Base-by-base conservation (phyloP, 768 basidiomycete genomes). In the Tulasnella calospora region DNA sequence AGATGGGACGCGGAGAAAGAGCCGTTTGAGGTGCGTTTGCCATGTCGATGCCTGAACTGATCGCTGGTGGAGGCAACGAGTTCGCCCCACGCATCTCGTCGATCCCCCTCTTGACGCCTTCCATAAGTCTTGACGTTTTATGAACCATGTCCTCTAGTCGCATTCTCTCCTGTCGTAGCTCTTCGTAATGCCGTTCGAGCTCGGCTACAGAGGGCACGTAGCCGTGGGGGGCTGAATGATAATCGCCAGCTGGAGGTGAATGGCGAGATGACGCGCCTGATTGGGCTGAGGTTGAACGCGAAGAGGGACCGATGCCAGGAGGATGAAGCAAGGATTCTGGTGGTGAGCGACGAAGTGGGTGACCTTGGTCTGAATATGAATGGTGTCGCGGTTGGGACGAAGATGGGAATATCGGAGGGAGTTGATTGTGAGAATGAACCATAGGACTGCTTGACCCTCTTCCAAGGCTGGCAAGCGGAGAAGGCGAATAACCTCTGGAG, bases 91-190 rank as follows among this genome's bases (percentile, higher is more conserved):
- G 86, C 89, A 93, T 90, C 83, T 94, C 93, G 76, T 94, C 93
- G 81, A 95, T 86, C 33, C 90, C 92, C 81, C 90, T 88, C 86
- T 90, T 90, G 82, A 95, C 85, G 33, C 90, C 89, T 47, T 85
- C 87, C 87, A 95, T 90, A 85, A 95, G 84, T 83, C 88, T 84
- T 76, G 94, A 92, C 81, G 93, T 95, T 84, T 87, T 89, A 80
- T 90, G 88, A 79, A 94, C 84, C 89, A 95, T 87, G 82, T 92
- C 92, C 84, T 93, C 89, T 85, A 92, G 86, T 83, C 87, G 85
- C 81, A 85, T 85, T 84, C 90, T 89, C 82, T 92, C 88, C 81
- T 91, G 89, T 5, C 85, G 84, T 76, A 95, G 86, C 81, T 91
- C 88, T 27, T 84, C 81, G 81, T 92, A 94, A 83, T 94, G 94